Percentiles rank a stretch among this genome's conserved stretches.
Evolutionary conservation across 306 rosid genomes (phyloP).

Genomic region (Canavalia ensiformis): DNA sequence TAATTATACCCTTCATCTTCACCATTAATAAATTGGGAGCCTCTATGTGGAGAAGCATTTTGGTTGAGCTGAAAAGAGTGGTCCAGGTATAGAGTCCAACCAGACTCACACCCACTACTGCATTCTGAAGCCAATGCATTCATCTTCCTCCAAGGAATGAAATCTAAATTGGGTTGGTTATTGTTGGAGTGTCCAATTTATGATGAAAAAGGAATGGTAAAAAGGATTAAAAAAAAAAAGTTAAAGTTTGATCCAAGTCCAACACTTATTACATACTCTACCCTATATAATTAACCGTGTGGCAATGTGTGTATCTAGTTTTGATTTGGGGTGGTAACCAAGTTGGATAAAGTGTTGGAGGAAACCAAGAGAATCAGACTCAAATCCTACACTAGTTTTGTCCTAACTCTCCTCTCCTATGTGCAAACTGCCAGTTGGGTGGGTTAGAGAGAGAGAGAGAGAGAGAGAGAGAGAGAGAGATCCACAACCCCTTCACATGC

Average conservation of each 20-base stretch:
- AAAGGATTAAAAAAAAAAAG: constrained; percentile 44
- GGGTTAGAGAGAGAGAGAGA: constrained; percentile 49
- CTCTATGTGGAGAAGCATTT: constrained; percentile 52
- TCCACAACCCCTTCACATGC: constrained; percentile 73
- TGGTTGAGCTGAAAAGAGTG: constrained; percentile 64
- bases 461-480: constrained; percentile 46
- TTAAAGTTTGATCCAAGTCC: background rate
- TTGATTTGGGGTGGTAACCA: constrained; percentile 43
- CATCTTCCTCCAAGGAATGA: constrained; percentile 26
- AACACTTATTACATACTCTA: background rate
- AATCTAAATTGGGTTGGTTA: constrained; percentile 29
- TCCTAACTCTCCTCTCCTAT: constrained; percentile 57
- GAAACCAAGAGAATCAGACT: constrained; percentile 55
- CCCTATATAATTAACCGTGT: constrained; percentile 39
- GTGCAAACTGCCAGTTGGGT: constrained; percentile 69
- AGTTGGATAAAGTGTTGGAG: constrained; percentile 55
- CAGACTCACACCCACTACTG: constrained; percentile 95
- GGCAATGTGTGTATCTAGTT: constrained; percentile 46
- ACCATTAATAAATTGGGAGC: constrained; percentile 16
- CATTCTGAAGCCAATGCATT: constrained; percentile 78
- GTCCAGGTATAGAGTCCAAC: constrained; percentile 94
- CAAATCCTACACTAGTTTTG: constrained; percentile 68
- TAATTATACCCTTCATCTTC: constrained; percentile 31
- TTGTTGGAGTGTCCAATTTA: constrained; percentile 49
- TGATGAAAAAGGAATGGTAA: constrained; percentile 44